phyloP scores from a whole-genome alignment of 2,329 filamentous ascomycete species.

The Stachybotrys chartarum region DNA sequence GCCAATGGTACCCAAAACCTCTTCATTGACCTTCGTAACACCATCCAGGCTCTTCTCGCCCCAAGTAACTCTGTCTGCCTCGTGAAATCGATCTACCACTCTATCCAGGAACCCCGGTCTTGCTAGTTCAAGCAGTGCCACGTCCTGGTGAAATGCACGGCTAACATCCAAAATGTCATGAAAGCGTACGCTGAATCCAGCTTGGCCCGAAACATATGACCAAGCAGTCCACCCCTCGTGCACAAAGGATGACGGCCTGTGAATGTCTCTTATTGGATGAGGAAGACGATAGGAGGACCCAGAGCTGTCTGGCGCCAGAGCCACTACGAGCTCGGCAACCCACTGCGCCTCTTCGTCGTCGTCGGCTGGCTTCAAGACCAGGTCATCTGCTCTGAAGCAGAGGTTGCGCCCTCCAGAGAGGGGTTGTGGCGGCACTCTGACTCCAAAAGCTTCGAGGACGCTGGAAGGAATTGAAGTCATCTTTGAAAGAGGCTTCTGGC shows the following conservation, averaged over 20 bases:
- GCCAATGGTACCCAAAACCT: background rate
- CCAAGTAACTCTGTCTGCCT: constrained; percentile 5
- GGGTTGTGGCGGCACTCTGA: background rate
- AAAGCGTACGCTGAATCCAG: background rate
- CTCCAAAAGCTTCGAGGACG: constrained; percentile 1
- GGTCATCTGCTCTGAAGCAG: background rate
- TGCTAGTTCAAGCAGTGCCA: background rate
- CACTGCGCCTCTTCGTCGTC: constrained; percentile 3
- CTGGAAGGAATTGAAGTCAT: background rate
- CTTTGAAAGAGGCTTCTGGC: background rate
- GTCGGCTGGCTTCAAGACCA: constrained; percentile 3
- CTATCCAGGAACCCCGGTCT: constrained; percentile 3
- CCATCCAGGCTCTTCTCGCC: constrained; percentile 1
- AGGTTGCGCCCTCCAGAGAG: constrained; percentile 1
- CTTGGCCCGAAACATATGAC: background rate
- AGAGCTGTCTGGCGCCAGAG: background rate
- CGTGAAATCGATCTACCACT: constrained; percentile 2
- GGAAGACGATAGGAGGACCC: background rate
- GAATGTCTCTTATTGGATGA: background rate
- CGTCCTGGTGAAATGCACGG: constrained; percentile 2
- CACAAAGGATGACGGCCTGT: background rate
- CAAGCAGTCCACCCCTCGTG: constrained; percentile 3
- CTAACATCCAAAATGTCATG: background rate
- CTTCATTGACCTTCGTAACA: background rate
- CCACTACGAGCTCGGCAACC: background rate